Evolutionary conservation across 2,329 filamentous ascomycete genomes (phyloP).

Genomic region (Aureobasidium leucospermi): DNA sequence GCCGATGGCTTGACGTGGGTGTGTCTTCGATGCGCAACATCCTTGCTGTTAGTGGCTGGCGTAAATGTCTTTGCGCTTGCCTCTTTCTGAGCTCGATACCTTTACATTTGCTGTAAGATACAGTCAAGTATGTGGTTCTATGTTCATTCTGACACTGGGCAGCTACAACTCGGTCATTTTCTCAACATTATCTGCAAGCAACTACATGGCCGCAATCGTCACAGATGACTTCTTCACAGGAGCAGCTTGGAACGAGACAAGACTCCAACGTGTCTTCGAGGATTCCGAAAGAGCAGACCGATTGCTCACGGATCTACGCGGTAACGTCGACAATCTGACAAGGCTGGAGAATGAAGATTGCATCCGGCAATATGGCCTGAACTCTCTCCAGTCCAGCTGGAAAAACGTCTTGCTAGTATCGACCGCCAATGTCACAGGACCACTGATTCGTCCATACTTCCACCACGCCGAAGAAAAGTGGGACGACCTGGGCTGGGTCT

Average conservation of each 20-base stretch:
- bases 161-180: constrained; percentile 26
- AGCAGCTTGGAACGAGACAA: neutral
- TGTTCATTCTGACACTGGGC: neutral
- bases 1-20: constrained; percentile 40
- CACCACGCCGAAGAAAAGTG: neutral
- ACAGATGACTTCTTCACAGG: constrained; percentile 14
- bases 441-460: neutral
- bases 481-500: neutral
- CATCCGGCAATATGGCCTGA: neutral
- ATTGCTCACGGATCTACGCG: neutral
- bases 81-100: constrained; percentile 28
- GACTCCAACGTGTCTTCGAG: neutral
- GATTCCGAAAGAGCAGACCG: neutral
- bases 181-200: constrained; percentile 20
- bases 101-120: constrained; percentile 30
- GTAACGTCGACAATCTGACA: neutral
- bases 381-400: neutral
- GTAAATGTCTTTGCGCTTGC: constrained; percentile 21
- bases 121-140: too few species aligned
- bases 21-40: constrained; percentile 36
- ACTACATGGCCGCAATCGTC: constrained; percentile 17
- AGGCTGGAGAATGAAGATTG: constrained; percentile 12
- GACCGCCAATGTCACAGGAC: neutral
- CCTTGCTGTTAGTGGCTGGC: constrained; percentile 18
- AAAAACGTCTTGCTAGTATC: neutral